A percentile compares a stretch with the other conserved stretches of the same genome.
phyloP scores from a whole-genome alignment of 345 rosid species.

The Brassica napus region DNA sequence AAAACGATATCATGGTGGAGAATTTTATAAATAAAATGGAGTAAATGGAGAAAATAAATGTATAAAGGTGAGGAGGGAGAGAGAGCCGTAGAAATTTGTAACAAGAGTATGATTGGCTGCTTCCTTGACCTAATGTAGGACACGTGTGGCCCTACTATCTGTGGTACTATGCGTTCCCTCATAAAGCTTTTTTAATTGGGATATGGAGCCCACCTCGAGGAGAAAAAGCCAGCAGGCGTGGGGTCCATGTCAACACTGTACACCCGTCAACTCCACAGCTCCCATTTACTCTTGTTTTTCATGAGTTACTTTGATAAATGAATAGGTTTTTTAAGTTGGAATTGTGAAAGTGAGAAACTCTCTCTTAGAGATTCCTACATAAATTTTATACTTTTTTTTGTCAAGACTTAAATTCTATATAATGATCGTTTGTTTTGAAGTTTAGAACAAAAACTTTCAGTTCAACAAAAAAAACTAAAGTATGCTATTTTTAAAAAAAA shows the following conservation, averaged over 20 bases:
- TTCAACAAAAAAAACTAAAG: no score
- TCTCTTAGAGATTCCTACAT: neutral
- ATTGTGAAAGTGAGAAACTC: neutral
- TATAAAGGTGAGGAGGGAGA: conserved; percentile 24
- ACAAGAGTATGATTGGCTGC: conserved; percentile 41
- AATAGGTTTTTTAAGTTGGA: neutral
- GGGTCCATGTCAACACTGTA: conserved; percentile 32
- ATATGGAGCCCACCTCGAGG: conserved; percentile 35
- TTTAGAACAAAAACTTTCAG: neutral
- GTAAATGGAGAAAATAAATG: conserved; percentile 34
- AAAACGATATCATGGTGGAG: neutral
- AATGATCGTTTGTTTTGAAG: neutral
- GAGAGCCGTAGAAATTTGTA: conserved; percentile 38
- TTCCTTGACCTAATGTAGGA: conserved; percentile 34
- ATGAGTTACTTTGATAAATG: neutral
- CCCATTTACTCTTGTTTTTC: conserved; percentile 7
- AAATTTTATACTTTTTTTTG: neutral
- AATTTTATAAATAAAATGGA: neutral
- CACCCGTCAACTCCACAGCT: conserved; percentile 42
- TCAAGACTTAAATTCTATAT: neutral
- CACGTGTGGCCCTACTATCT: conserved; percentile 38
- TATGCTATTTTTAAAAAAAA: neutral
- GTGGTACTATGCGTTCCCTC: conserved; percentile 34
- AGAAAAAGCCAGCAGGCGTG: conserved; percentile 34
- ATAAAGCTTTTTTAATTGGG: conserved; percentile 34